Evolutionary conservation across 768 basidiomycete genomes (phyloP).

Genomic region (Neoboletus brunneissimus): DNA sequence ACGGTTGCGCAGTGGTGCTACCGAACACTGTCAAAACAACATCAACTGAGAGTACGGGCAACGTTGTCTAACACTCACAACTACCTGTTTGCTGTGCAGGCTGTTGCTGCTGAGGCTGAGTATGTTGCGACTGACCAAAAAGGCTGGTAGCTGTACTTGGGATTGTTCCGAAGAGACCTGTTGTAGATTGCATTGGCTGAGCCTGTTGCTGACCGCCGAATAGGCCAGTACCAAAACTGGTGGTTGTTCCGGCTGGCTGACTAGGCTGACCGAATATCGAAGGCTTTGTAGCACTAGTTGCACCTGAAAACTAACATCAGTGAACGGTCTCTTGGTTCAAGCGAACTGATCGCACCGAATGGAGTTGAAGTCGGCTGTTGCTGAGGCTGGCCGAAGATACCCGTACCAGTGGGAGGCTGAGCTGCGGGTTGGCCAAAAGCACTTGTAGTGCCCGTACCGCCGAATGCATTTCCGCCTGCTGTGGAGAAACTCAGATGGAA

Average conservation of each 20-base stretch:
- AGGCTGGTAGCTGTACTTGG: slow-evolving; percentile 25
- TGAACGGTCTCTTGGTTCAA: neutral
- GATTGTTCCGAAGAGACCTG: slow-evolving; percentile 31
- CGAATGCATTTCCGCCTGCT: slow-evolving; percentile 23
- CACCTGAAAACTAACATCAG: slow-evolving; percentile 23
- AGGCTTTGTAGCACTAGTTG: slow-evolving; percentile 39
- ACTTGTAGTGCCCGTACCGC: slow-evolving; percentile 18
- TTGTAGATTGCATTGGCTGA: slow-evolving; percentile 25
- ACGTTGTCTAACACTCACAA: slow-evolving; percentile 26
- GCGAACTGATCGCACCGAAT: slow-evolving; percentile 43
- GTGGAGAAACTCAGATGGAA: neutral
- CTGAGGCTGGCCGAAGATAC: slow-evolving; percentile 38
- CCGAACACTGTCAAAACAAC: slow-evolving; percentile 35
- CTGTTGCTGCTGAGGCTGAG: slow-evolving; percentile 31
- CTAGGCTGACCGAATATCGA: slow-evolving; percentile 48
- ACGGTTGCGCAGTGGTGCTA: slow-evolving; percentile 28
- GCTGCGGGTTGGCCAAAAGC: slow-evolving; percentile 29
- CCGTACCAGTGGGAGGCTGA: slow-evolving; percentile 23
- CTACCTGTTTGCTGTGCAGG: slow-evolving; percentile 39
- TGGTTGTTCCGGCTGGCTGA: slow-evolving; percentile 38
- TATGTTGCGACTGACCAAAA: slow-evolving; percentile 32
- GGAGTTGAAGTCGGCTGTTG: slow-evolving; percentile 34
- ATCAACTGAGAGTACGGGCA: slow-evolving; percentile 8
- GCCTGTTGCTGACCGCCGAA: slow-evolving; percentile 28
- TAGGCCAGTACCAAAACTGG: slow-evolving; percentile 35